Evolutionary conservation across 2,329 filamentous ascomycete genomes (phyloP).

Genomic region (Pseudogymnoascus sp.): DNA sequence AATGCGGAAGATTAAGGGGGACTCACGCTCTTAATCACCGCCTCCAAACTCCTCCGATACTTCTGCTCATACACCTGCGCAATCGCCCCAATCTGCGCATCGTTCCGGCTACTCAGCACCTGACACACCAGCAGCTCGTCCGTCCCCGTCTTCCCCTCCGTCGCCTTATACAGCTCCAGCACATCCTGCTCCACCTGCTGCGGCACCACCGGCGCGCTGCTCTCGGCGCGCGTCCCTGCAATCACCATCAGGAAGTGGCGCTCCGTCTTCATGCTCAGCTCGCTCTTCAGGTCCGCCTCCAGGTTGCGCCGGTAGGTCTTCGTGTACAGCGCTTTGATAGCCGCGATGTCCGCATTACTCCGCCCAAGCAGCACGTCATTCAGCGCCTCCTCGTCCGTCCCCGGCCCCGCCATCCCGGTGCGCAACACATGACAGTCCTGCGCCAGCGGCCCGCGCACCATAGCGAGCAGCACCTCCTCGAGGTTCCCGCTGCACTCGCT

Average conservation of each 20-base stretch:
- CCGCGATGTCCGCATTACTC: slow-evolving; percentile 77
- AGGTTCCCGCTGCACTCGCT: slow-evolving; percentile 71
- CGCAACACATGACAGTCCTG: slow-evolving; percentile 66
- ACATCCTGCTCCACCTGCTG: slow-evolving; percentile 69
- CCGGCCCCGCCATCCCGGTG: slow-evolving; percentile 65
- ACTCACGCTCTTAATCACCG: slow-evolving; percentile 64
- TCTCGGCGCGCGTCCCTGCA: slow-evolving; percentile 65
- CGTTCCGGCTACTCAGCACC: slow-evolving; percentile 66
- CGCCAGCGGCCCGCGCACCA: slow-evolving; percentile 69
- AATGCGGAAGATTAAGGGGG: too few relatives aligned
- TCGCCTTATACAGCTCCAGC: slow-evolving; percentile 67
- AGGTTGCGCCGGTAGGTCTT: slow-evolving; percentile 57
- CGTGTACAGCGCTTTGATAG: slow-evolving; percentile 75
- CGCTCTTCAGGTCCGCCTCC: slow-evolving; percentile 63
- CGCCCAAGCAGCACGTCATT: slow-evolving; percentile 79
- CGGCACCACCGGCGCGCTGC: slow-evolving; percentile 63
- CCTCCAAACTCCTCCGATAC: slow-evolving; percentile 62
- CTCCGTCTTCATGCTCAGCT: slow-evolving; percentile 80
- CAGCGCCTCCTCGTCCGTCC: slow-evolving; percentile 78
- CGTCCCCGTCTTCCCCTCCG: slow-evolving; percentile 62
- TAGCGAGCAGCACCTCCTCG: slow-evolving; percentile 62
- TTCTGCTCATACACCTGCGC: slow-evolving; percentile 63
- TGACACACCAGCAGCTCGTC: slow-evolving; percentile 71
- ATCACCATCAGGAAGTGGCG: slow-evolving; percentile 78
- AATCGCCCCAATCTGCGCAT: slow-evolving; percentile 79